phyloP scores from a whole-genome alignment of 352 stramenopile species.

The Phytophthora crassamura region DNA sequence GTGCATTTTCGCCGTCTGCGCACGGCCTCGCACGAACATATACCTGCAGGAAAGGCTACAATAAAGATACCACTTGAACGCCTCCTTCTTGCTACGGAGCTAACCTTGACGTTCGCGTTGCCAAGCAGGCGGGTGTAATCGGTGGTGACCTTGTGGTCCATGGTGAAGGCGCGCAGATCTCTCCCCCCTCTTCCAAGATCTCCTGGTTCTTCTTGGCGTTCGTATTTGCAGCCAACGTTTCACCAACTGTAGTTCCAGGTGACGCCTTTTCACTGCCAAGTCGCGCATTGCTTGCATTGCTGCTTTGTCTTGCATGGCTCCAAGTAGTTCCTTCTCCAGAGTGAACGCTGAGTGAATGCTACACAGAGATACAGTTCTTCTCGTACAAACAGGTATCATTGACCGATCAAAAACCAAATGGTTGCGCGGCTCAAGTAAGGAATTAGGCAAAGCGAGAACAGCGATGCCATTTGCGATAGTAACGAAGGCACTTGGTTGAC shows the following conservation, averaged over 20 bases:
- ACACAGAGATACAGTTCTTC: too few species aligned
- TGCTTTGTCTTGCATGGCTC: too few species aligned
- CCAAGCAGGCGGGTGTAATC: conserved; percentile 83
- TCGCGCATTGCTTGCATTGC: too few species aligned
- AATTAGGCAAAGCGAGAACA: too few species aligned
- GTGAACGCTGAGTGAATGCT: too few species aligned
- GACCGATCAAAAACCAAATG: too few species aligned
- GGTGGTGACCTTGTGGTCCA: conserved; percentile 89
- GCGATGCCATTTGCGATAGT: too few species aligned
- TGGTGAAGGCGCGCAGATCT: conserved; percentile 18
- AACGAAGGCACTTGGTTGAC: too few species aligned
- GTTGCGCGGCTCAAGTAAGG: too few species aligned
- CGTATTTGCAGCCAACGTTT: conserved; percentile 30
- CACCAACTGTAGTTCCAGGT: conserved; percentile 10
- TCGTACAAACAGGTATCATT: too few species aligned
- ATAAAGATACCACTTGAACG: too few species aligned
- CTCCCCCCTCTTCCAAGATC: not conserved
- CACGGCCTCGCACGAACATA: conserved; percentile 85
- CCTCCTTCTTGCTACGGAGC: not conserved
- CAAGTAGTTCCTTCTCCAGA: too few species aligned
- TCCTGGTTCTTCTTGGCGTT: not conserved
- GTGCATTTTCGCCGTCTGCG: conserved; percentile 66
- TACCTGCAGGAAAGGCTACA: conserved; percentile 35
- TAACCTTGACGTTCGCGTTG: conserved; percentile 82
- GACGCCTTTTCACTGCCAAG: conserved; percentile 2